Percentiles rank a stretch among this genome's conserved stretches.
Conservation (phyloP, 257 asterid species). For the Solanum sparsipilum region DNA sequence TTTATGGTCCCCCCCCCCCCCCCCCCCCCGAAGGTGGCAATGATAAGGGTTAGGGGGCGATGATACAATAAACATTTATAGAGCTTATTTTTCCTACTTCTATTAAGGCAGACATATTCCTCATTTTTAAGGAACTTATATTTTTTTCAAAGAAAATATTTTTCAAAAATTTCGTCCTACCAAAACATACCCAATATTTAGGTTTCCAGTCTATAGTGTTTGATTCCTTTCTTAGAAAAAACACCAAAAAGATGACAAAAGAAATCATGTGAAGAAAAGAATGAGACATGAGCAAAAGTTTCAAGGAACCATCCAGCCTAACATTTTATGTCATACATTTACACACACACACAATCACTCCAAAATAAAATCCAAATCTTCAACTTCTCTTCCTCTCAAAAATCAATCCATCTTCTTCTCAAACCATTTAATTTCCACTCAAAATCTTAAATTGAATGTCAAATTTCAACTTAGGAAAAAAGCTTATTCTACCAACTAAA, state of each 20-base stretch:
- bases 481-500: slow-evolving; percentile 20
- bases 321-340: not conserved
- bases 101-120: no score
- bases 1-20: no score
- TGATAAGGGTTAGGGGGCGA: not conserved
- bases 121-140: not conserved
- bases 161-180: no score
- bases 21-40: not conserved
- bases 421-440: not conserved
- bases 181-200: not conserved
- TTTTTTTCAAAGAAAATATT: no score
- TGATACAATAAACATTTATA: not conserved
- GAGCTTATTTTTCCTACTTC: no score
- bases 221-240: not conserved
- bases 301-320: slow-evolving; percentile 11
- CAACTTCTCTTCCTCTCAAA: slow-evolving; percentile 1
- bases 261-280: slow-evolving; percentile 4
- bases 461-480: slow-evolving; percentile 20
- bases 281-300: not conserved
- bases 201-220: not conserved
- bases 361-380: slow-evolving; percentile 10
- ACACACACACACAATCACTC: not conserved
- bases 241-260: not conserved
- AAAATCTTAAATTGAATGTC: slow-evolving; percentile 15
- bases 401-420: not conserved